Conservation (phyloP, 768 basidiomycete species). For the Xerocomus spinulosus region DNA sequence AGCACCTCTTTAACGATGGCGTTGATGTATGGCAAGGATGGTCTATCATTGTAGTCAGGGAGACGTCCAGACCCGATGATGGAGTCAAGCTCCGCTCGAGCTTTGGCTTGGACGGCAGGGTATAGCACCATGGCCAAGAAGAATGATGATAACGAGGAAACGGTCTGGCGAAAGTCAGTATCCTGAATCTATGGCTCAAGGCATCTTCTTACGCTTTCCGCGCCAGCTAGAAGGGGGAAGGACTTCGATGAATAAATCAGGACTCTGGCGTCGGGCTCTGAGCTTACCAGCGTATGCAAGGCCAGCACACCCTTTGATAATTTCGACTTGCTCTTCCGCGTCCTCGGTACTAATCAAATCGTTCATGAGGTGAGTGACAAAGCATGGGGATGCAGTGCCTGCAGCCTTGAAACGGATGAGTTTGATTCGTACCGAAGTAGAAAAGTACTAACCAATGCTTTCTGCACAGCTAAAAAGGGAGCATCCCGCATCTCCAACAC, state of each 20-base stretch:
- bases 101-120: conserved; percentile 27
- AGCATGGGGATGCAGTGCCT: conserved; percentile 30
- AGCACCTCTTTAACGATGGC: conserved; percentile 31
- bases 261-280: neutral
- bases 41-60: conserved; percentile 30
- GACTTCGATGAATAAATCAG: conserved; percentile 1
- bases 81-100: conserved; percentile 26
- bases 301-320: conserved; percentile 40
- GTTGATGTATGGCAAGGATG: conserved; percentile 23
- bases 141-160: conserved; percentile 28
- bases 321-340: conserved; percentile 25
- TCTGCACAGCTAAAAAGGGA: conserved; percentile 38
- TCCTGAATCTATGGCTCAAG: neutral
- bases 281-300: conserved; percentile 44
- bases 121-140: conserved; percentile 30
- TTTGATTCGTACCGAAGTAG: neutral
- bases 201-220: conserved; percentile 31
- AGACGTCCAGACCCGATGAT: conserved; percentile 27
- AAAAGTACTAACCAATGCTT: conserved; percentile 33
- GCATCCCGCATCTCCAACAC: conserved; percentile 46
- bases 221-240: conserved; percentile 40
- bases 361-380: conserved; percentile 26
- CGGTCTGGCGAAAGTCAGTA: conserved; percentile 18
- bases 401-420: conserved; percentile 12
- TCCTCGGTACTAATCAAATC: conserved; percentile 14